Evolutionary conservation across 345 rosid genomes (phyloP).

Genomic region (Clarkia xantiana): DNA sequence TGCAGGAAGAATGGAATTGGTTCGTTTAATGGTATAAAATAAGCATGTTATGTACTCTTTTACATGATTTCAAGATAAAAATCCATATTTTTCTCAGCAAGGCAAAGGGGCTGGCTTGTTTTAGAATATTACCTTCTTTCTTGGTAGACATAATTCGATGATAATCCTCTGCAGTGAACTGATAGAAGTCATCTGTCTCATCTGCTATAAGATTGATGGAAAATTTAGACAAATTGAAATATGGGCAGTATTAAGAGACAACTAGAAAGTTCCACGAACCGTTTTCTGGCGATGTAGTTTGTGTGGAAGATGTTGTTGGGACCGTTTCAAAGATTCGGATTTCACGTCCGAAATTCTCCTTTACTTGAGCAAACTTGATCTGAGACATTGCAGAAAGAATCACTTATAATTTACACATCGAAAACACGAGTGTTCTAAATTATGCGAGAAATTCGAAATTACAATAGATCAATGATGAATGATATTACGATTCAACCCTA

Average conservation of each 20-base stretch:
- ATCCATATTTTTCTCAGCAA: too few species aligned
- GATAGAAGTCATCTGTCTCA: constrained; percentile 73
- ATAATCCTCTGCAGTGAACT: constrained; percentile 74
- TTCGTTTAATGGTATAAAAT: too few species aligned
- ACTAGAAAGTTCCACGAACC: constrained; percentile 19
- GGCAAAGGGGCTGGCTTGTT: too few species aligned
- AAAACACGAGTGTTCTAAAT: too few species aligned
- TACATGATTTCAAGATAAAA: too few species aligned
- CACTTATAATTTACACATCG: too few species aligned
- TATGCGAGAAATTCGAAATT: too few species aligned
- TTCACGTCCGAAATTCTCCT: constrained; percentile 66
- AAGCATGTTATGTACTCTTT: too few species aligned
- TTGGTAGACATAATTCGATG: constrained; percentile 35
- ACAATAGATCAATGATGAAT: not conserved
- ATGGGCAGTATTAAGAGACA: not conserved
- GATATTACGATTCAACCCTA: too few species aligned
- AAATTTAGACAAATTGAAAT: constrained; percentile 2
- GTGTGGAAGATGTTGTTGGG: constrained; percentile 17
- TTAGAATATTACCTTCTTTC: constrained; percentile 74
- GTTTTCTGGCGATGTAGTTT: constrained; percentile 23
- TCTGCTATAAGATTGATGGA: too few species aligned
- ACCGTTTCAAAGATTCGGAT: constrained; percentile 64
- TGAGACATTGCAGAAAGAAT: constrained; percentile 11
- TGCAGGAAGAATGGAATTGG: too few species aligned
- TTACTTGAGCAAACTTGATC: constrained; percentile 47